Evolutionary conservation across 768 basidiomycete species (phyloP), one percentile per base, ranked within the genome.

Genomic region (Omphalotus guepiniiformis): DNA sequence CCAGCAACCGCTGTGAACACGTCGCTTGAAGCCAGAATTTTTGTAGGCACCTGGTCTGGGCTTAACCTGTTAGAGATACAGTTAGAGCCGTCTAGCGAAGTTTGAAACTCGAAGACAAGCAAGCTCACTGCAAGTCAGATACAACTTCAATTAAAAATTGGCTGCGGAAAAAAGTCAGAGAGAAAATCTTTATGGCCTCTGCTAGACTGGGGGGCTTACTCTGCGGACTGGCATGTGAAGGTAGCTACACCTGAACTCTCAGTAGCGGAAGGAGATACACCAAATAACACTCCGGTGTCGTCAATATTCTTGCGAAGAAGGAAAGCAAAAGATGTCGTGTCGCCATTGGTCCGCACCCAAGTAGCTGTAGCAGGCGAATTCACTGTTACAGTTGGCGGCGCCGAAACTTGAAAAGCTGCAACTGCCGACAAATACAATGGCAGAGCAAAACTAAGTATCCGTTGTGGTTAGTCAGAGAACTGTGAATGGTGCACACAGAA

Each of bases 91-190:
- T 7, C 4, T n/a, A 26, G 2, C 12, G 27, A 9, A 21, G 6
- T 11, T 8, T 46, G 32, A 26, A 4, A 9, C n/a, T n/a, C n/a
- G 30, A 3, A 21, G 18, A 34, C 35, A 46, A 16, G 35, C 35
- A 46, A 32, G 44, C n/a, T n/a, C n/a, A 36, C 15, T 34, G 23
- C 16, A 46, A 34, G 44, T 46, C 28, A 9, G 34, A 36, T 23
- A 46, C 38, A 18, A 46, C 44, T 27, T 46, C 44, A 18, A 46
- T 37, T 7, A 46, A 36, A 18, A 46, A 46, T 3, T n/a, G 16
- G 25, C 44, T 46, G 2, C 9, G 18, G 4, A 27, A 19, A 16
- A 18, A 21, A 21, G n/a, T 13, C 6, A 21, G n/a, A 15, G 12
- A 32, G 7, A 25, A n/a, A 36, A 2, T 3, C 27, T 3, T 18